Base-by-base conservation (phyloP, 192 early-diverging fungal species). In the Coemansia sp. region DNA sequence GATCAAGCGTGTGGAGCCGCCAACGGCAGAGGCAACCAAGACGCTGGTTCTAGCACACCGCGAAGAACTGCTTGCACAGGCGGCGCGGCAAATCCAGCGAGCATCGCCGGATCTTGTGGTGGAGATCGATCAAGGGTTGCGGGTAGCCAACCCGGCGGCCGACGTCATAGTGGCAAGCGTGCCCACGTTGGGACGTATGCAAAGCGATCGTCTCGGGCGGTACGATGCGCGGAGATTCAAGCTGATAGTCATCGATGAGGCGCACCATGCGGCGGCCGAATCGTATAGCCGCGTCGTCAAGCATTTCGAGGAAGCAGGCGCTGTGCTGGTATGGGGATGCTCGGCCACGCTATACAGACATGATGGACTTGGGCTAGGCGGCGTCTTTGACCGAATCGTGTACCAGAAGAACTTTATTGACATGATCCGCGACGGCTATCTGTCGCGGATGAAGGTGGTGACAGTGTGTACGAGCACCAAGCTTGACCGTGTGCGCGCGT, bases 241-340 rank as follows among this genome's bases (percentile, higher is more conserved):
- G 62, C 86, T 87, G 36, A 90, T 98, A 48, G 86, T 98, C 21
- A 94, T 98, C 57, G 95, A 92, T 72, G 91, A 94, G 89, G 96
- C 95, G 5, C 96, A 97, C 69, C 96, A 98, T 71, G 91, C 93
- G 4, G 86, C 92, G 0, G 93, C 93, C n/a, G 65, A 80, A 8
- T 86, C 87, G 21, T 98, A 96, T 69, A 56, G 46, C 26, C 78
- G 88, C 6, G 88, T 98, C 18, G 43, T 98, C 23, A 66, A 87
- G 0, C 85, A 95, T 61, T 94, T 98, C 65, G 77, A 76, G 23
- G 76, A 62, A 20, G 53, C 67, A 71, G 14, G 66, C 84, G 1
- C 80, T 84, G 7, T 95, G 7, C 76, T 93, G 49, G 84, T 98
- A 10, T 96, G 94, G 90, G 96, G 95, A 0, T 98, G 95, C 64